Evolutionary conservation across 2,329 filamentous ascomycete species (phyloP), one percentile per base, ranked within the genome.

Genomic region (Diaporthe amygdali): DNA sequence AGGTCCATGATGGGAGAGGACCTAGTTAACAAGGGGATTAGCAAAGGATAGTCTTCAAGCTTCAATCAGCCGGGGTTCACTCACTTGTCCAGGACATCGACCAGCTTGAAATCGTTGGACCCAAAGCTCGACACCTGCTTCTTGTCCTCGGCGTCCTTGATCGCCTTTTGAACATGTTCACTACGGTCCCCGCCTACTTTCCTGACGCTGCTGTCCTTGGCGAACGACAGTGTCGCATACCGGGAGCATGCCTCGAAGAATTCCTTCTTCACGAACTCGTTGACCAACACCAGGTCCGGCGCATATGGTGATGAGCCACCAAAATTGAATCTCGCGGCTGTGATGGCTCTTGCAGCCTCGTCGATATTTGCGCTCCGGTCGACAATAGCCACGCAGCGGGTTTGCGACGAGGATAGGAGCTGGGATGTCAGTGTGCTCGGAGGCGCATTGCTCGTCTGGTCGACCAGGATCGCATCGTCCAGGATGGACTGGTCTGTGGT

Each of bases 211-310:
- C 66, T 66, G 7, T 71, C 74, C 32, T 64, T 69, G 12, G 76
- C 74, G 51, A 79, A 75, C 2, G 73, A 74, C 49, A 77, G 72
- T 30, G 77, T 77, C 9, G 79, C 77, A 30, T 85, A 81, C 46
- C 81, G 79, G 17, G 85, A 77, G 5, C 85, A 82, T 0, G 86
- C 85, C 56, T 86, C 82, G 0, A 89, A 77, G 73, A 92, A 91
- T 0, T 84, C 82, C 68, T 86, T 83, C 79, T 88, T 87, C 4
- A 84, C 82, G 71, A 86, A 92, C 73, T 92, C 90, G 72, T 92
- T 91, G n/a, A 92, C 89, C 0, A 92, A 79, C 0, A 92, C 86
- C 0, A 91, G 37, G 75, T 92, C 90, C 0, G 90, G 90, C 0
- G 89, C 87, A 75, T 91, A 92, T 0, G 89, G 84, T 1, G 89